Evolutionary conservation across 2,329 filamentous ascomycete genomes (phyloP).

Genomic region (Botrytis tulipae): DNA sequence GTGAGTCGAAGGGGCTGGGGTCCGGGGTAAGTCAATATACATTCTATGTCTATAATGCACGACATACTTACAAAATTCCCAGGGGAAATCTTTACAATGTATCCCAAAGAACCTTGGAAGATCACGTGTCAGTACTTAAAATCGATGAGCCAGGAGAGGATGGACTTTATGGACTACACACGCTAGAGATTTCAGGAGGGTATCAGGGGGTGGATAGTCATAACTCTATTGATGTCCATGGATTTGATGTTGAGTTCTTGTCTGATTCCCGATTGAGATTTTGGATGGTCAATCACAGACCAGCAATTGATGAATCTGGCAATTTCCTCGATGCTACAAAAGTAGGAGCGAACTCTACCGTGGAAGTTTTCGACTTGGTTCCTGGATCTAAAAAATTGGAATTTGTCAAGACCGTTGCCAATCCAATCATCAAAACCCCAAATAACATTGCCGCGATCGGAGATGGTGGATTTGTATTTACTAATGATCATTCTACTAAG

Average conservation of each 20-base stretch:
- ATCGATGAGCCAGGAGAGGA: constrained; percentile 33
- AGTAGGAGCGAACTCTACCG: constrained; percentile 41
- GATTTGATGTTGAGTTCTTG: constrained; percentile 38
- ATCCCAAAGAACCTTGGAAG: not conserved
- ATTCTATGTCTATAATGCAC: not conserved
- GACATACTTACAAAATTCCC: not conserved
- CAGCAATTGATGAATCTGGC: constrained; percentile 38
- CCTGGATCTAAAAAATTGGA: constrained; percentile 31
- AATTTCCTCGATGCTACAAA: constrained; percentile 36
- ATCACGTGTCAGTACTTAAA: constrained; percentile 13
- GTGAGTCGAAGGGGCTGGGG: not conserved
- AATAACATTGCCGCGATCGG: constrained; percentile 39
- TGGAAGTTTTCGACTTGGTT: constrained; percentile 40
- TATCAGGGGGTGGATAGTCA: constrained; percentile 32
- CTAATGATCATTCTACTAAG: constrained; percentile 41
- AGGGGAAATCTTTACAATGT: not conserved
- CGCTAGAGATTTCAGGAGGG: constrained; percentile 25
- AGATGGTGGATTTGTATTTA: constrained; percentile 40
- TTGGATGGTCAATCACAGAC: constrained; percentile 40
- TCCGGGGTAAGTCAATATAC: not conserved
- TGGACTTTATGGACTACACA: constrained; percentile 28
- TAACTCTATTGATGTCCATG: constrained; percentile 37
- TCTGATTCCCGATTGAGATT: constrained; percentile 33
- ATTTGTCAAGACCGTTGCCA: constrained; percentile 38
- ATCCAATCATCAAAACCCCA: constrained; percentile 38